Evolutionary conservation across 257 asterid species (phyloP).

Genomic region (Nicotiana sylvestris): DNA sequence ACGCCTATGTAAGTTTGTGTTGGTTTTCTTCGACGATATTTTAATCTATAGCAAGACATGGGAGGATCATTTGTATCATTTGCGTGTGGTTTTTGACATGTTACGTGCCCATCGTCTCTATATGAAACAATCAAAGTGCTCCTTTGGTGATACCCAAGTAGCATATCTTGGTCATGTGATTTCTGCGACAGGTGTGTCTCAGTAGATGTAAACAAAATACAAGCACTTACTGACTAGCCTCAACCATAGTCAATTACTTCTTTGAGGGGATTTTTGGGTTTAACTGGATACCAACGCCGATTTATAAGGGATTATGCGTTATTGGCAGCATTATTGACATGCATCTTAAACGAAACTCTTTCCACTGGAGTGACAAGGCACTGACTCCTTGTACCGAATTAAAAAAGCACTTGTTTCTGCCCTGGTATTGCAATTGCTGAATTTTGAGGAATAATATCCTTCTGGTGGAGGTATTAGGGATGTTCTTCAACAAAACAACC

Average conservation of each 20-base stretch:
- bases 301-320: neutral
- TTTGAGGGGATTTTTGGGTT: constrained; percentile 17
- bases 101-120: neutral
- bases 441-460: neutral
- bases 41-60: neutral
- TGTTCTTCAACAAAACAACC: neutral
- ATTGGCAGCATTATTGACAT: neutral
- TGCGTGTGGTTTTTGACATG: neutral
- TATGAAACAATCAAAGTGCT: constrained; percentile 4
- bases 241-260: neutral
- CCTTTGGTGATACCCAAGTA: neutral
- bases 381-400: neutral
- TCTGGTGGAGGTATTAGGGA: neutral
- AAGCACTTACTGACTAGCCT: neutral
- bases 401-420: neutral
- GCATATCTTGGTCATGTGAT: constrained; percentile 13
- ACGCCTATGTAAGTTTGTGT: too few relatives aligned
- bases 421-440: neutral
- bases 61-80: neutral
- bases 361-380: neutral
- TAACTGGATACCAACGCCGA: constrained; percentile 3
- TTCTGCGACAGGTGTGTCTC: neutral
- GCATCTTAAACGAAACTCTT: neutral
- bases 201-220: constrained; percentile 6
- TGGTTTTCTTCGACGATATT: too few relatives aligned